A percentile compares a stretch with the other conserved stretches of the same genome.
These are phyloP conservation scores for Xylaria curta DNA, from an alignment of 495 filamentous ascomycete species.

Conservation along the genomic window DNA sequence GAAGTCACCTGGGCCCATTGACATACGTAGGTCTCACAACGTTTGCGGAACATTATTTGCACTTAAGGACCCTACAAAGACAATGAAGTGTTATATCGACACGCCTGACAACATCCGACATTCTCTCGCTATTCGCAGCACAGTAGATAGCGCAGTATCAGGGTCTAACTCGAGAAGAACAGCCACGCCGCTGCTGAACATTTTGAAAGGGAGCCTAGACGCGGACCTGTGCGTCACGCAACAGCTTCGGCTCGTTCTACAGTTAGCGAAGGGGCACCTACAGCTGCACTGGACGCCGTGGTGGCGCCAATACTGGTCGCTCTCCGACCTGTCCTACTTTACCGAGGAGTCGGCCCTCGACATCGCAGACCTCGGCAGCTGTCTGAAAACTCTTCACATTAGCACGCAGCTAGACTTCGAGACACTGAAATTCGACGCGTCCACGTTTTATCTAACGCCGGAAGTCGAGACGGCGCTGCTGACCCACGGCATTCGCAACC, in stretches of 20 bases:
- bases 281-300: slow-evolving; percentile 20
- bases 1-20: background rate
- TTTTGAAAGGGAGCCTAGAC: background rate
- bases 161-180: background rate
- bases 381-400: background rate
- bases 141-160: background rate
- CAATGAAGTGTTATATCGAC: background rate
- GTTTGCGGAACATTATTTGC: slow-evolving; percentile 9
- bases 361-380: background rate
- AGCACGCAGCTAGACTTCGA: slow-evolving; percentile 16
- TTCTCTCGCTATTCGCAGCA: slow-evolving; percentile 3
- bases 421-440: background rate
- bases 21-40: slow-evolving; percentile 9
- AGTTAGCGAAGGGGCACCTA: slow-evolving; percentile 10
- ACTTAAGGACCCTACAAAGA: background rate
- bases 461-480: slow-evolving; percentile 13
- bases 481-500: slow-evolving; percentile 17
- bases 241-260: slow-evolving; percentile 15
- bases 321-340: slow-evolving; percentile 18
- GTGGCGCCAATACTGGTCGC: slow-evolving; percentile 6
- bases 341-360: background rate
- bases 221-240: slow-evolving; percentile 9
- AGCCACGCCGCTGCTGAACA: background rate
- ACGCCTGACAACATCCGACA: slow-evolving; percentile 8
- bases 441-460: background rate